Evolutionary conservation across 2,329 filamentous ascomycete species (phyloP).

Genomic region (Arthrobotrys conoides): DNA sequence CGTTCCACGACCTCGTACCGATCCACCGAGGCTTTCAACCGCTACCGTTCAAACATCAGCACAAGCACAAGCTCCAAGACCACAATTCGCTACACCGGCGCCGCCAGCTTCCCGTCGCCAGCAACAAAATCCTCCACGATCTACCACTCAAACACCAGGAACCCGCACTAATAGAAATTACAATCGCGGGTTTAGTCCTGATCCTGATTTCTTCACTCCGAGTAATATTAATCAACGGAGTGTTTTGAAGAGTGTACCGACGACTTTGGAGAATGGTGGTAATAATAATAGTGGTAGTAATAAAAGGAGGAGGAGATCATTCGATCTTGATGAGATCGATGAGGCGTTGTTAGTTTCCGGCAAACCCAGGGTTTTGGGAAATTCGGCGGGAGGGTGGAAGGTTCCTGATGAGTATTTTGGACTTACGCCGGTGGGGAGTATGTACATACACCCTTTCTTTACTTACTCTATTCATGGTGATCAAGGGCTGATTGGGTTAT

Average conservation of each 20-base stretch:
- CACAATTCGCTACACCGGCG: slow-evolving; percentile 47
- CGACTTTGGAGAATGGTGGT: neutral
- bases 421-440: slow-evolving; percentile 31
- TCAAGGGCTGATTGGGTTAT: slow-evolving; percentile 11
- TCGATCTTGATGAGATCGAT: slow-evolving; percentile 59
- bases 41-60: neutral
- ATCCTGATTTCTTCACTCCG: slow-evolving; percentile 51
- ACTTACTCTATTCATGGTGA: too few relatives aligned
- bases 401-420: slow-evolving; percentile 36
- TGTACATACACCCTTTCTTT: neutral
- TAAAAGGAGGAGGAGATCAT: slow-evolving; percentile 33
- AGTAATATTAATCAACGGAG: neutral
- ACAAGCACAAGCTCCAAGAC: slow-evolving; percentile 13
- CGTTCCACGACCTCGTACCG: slow-evolving; percentile 17
- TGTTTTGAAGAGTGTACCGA: neutral
- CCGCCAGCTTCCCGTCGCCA: slow-evolving; percentile 23
- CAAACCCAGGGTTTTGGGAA: slow-evolving; percentile 48
- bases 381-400: slow-evolving; percentile 48
- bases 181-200: slow-evolving; percentile 54
- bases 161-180: neutral
- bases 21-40: slow-evolving; percentile 5
- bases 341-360: slow-evolving; percentile 43
- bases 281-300: neutral
- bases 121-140: neutral
- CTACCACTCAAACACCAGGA: slow-evolving; percentile 15